Conservation (phyloP, 2,329 filamentous ascomycete genomes). For the Dothidotthia symphoricarpi region DNA sequence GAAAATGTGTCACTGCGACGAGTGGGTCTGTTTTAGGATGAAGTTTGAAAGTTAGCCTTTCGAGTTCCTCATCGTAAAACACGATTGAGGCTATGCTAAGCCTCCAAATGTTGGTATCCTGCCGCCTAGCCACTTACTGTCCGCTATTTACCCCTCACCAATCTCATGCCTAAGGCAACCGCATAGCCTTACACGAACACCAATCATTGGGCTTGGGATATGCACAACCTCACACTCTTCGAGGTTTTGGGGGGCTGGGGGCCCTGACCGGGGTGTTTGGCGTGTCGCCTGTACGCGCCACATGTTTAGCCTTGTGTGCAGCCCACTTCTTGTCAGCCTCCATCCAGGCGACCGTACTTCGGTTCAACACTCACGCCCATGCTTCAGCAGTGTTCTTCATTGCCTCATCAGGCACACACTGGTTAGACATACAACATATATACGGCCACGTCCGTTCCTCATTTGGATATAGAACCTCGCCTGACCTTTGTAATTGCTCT, state of each 20-base stretch:
- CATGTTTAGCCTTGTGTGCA: slow-evolving; percentile 4
- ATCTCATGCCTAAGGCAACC: slow-evolving; percentile 19
- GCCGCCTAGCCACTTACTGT: slow-evolving; percentile 21
- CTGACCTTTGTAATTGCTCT: neutral
- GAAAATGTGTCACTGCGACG: slow-evolving; percentile 18
- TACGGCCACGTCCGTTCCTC: no score
- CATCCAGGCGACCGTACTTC: no score
- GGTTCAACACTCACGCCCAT: slow-evolving; percentile 6
- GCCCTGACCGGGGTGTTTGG: slow-evolving; percentile 20
- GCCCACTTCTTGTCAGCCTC: no score
- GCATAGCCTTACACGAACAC: slow-evolving; percentile 10
- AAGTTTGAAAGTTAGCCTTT: slow-evolving; percentile 18
- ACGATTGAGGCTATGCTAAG: slow-evolving; percentile 30
- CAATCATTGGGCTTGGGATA: slow-evolving; percentile 22
- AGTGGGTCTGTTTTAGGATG: slow-evolving; percentile 19
- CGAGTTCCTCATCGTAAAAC: slow-evolving; percentile 5
- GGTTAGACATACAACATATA: neutral
- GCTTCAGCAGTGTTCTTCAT: slow-evolving; percentile 17
- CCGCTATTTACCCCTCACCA: slow-evolving; percentile 21
- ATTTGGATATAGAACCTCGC: no score
- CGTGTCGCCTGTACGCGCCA: slow-evolving; percentile 10
- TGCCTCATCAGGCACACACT: slow-evolving; percentile 6
- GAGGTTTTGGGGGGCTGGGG: slow-evolving; percentile 7
- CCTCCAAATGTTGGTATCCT: slow-evolving; percentile 13
- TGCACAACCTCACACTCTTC: slow-evolving; percentile 12